A percentile compares a stretch with the other conserved stretches of the same genome.
These are phyloP conservation scores for Citrullus colocynthis DNA, from an alignment of 306 rosid species.

Conservation along the genomic window DNA sequence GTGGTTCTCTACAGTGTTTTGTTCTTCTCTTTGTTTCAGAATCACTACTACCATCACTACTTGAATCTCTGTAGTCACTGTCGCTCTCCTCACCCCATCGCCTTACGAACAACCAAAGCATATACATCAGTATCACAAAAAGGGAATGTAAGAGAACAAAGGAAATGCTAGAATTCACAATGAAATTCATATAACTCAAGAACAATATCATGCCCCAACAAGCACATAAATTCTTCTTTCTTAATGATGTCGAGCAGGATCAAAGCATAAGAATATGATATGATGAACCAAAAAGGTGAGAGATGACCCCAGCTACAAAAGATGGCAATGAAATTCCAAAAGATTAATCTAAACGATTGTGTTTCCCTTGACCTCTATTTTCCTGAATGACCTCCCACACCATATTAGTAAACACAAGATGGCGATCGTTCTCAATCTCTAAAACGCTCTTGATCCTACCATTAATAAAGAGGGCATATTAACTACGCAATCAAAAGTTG, in stretches of 20 bases:
- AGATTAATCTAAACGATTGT: neutral
- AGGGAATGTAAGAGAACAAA: neutral
- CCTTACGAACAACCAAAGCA: conserved; percentile 18
- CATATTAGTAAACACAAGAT: neutral
- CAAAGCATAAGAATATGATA: neutral
- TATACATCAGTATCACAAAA: neutral
- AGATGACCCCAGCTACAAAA: neutral
- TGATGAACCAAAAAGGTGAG: neutral
- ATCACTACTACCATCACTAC: conserved; percentile 34
- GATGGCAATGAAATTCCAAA: neutral
- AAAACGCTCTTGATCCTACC: neutral
- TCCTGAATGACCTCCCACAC: neutral
- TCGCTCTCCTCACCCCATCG: conserved; percentile 28
- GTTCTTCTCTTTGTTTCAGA: conserved; percentile 26
- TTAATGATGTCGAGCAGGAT: neutral
- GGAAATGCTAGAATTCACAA: neutral
- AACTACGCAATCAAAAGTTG: neutral
- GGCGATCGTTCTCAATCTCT: neutral
- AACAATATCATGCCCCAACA: neutral
- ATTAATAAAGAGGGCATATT: neutral
- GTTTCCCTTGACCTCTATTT: neutral
- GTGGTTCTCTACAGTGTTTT: conserved; percentile 18
- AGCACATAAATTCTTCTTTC: neutral
- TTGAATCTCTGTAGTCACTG: conserved; percentile 32
- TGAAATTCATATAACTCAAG: neutral